Base-by-base conservation (phyloP, 2,329 filamentous ascomycete genomes). In the Ophiosphaerella korrae region DNA sequence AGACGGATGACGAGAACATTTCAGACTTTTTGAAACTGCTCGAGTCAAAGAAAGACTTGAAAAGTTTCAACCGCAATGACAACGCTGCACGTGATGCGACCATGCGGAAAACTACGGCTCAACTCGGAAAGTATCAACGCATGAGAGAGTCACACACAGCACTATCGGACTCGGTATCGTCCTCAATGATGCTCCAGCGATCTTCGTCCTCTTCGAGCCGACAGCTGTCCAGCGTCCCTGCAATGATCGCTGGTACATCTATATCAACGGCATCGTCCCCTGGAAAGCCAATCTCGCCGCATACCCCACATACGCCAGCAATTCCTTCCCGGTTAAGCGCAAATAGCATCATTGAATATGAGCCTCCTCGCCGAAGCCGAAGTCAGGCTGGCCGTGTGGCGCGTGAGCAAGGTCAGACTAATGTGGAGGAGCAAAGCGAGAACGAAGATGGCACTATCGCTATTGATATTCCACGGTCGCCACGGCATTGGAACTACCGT, bases 281-380 rank as follows among this genome's bases (percentile, higher is more conserved):
- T 1, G 90, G 78, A 49, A 96, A 96, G 65, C 90, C 92, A 0
- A 83, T 95, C 14, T 96, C 91, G 2, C 92, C 89, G 8, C 91
- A 93, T 67, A 96, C 90, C 0, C 91, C 92, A 1, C 92, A 97
- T 67, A 96, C 92, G 0, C 94, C 94, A 3, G 92, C 92, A 9
- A 91, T 97, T 24, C 93, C 93, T 16, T 97, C 92, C 7, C 84
- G 94, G n/a, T 78, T 99, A 18, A 96, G 91, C 67, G 91, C 94
- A 56, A 92, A 95, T 67, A 94, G 90, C 44, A 90, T 94, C 53
- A 86, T 86, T 37, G 88, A 90, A 58, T 88, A 91, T 65, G 74
- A 77, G 43, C 63, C 67, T 13, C 67, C 68, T 64, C 39, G 53
- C 21, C 64, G 68, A 33, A 72, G 67, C 45, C 64, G 68, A 18